Conservation (phyloP, 2,329 filamentous ascomycete species). For the Tricladium varicosporioides region DNA sequence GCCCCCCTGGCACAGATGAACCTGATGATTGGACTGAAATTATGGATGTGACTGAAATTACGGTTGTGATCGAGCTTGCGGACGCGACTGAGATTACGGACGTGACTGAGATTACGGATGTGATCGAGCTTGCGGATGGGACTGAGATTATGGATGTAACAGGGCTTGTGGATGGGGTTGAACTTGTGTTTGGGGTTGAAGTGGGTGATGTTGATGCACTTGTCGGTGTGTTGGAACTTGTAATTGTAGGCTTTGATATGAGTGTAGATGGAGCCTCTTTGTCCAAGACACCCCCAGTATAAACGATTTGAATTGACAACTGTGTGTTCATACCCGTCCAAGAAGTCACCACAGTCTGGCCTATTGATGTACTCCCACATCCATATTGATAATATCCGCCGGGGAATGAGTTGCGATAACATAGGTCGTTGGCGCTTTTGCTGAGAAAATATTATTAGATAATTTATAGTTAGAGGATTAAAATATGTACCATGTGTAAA, state of each 20-base stretch:
- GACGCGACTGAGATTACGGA: neutral
- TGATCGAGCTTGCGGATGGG: neutral
- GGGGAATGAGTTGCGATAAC: slow-evolving; percentile 10
- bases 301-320: slow-evolving; percentile 4
- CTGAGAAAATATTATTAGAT: neutral
- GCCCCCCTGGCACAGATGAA: too few species aligned
- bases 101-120: neutral
- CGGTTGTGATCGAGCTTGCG: neutral
- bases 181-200: neutral
- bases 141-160: too few species aligned
- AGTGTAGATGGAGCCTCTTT: neutral
- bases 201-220: neutral
- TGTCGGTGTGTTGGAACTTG: neutral
- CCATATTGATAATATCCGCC: slow-evolving; percentile 9
- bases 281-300: slow-evolving; percentile 8
- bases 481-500: slow-evolving; percentile 8
- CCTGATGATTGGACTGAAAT: too few species aligned
- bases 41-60: neutral
- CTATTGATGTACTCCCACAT: slow-evolving; percentile 8
- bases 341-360: slow-evolving; percentile 7
- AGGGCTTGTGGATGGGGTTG: neutral
- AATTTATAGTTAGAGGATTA: neutral
- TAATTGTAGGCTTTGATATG: neutral
- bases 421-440: slow-evolving; percentile 2
- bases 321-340: slow-evolving; percentile 4